Evolutionary conservation across 768 basidiomycete genomes (phyloP).

Genomic region (Hygrocybe coccinea): DNA sequence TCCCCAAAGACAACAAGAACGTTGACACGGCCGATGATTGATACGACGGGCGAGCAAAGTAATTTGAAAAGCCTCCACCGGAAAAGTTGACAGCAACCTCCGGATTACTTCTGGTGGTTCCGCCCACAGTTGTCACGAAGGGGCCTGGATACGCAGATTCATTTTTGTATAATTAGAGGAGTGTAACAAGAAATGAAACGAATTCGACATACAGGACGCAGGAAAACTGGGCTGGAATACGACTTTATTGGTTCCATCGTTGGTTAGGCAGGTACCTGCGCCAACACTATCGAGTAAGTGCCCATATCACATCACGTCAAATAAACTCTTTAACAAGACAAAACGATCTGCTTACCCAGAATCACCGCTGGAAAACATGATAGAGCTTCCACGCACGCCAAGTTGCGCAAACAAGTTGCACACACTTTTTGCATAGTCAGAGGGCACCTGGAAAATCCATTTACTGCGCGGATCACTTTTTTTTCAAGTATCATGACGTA

Average conservation of each 20-base stretch:
- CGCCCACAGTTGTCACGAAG: slow-evolving; percentile 15
- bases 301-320: slow-evolving; percentile 36
- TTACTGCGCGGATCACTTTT: not conserved
- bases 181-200: slow-evolving; percentile 19
- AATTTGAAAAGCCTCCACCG: slow-evolving; percentile 27
- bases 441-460: slow-evolving; percentile 34
- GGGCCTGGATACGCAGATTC: slow-evolving; percentile 8
- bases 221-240: slow-evolving; percentile 45
- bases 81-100: slow-evolving; percentile 13
- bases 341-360: slow-evolving; percentile 34
- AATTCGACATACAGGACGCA: slow-evolving; percentile 30
- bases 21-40: slow-evolving; percentile 20
- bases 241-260: slow-evolving; percentile 41
- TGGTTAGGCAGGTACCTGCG: slow-evolving; percentile 45
- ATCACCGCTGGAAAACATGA: slow-evolving; percentile 53
- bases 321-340: slow-evolving; percentile 16
- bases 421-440: slow-evolving; percentile 39
- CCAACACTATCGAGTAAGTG: slow-evolving; percentile 49
- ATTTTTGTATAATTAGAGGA: not conserved
- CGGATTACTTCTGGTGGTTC: slow-evolving; percentile 7
- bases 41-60: slow-evolving; percentile 23
- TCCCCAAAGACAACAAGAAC: slow-evolving; percentile 14
- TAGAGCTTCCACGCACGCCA: slow-evolving; percentile 46
- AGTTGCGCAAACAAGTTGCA: slow-evolving; percentile 47
- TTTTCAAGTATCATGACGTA: slow-evolving; percentile 11